phyloP scores from a whole-genome alignment of 2,329 filamentous ascomycete genomes.

The Ophiocordyceps polyrhachis-furcata region DNA sequence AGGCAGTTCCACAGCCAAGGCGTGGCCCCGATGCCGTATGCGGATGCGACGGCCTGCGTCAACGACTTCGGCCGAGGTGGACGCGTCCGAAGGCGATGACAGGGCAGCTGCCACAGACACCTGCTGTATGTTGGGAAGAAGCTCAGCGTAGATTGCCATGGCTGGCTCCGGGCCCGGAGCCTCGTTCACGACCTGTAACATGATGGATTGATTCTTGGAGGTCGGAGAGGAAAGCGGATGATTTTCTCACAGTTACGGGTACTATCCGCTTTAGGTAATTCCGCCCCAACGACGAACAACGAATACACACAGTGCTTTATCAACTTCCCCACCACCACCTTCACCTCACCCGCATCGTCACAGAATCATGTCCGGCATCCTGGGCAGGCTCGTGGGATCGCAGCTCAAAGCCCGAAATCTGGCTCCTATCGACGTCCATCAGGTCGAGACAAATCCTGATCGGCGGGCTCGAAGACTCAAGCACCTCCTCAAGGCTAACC shows the following conservation, averaged over 20 bases:
- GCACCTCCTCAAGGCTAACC: constrained; percentile 79
- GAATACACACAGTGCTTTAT: neutral
- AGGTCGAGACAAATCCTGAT: constrained; percentile 63
- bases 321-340: neutral
- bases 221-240: neutral
- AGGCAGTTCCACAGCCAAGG: constrained; percentile 21
- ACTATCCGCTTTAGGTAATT: neutral
- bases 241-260: too few relatives aligned
- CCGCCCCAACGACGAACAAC: neutral
- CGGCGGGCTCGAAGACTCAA: constrained; percentile 70
- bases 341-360: neutral
- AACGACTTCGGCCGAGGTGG: constrained; percentile 25
- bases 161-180: neutral
- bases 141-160: constrained; percentile 41
- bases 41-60: constrained; percentile 25
- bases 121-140: constrained; percentile 45
- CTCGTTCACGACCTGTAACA: constrained; percentile 4
- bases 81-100: constrained; percentile 19
- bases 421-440: constrained; percentile 52
- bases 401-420: constrained; percentile 26
- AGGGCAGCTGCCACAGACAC: constrained; percentile 39
- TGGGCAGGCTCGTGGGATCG: constrained; percentile 12
- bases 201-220: neutral
- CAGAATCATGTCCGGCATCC: constrained; percentile 15
- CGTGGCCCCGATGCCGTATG: constrained; percentile 25